A percentile compares a stretch with the other conserved stretches of the same genome.
Evolutionary conservation across 2,329 filamentous ascomycete species (phyloP).

Genomic region (Trichoderma endophyticum): DNA sequence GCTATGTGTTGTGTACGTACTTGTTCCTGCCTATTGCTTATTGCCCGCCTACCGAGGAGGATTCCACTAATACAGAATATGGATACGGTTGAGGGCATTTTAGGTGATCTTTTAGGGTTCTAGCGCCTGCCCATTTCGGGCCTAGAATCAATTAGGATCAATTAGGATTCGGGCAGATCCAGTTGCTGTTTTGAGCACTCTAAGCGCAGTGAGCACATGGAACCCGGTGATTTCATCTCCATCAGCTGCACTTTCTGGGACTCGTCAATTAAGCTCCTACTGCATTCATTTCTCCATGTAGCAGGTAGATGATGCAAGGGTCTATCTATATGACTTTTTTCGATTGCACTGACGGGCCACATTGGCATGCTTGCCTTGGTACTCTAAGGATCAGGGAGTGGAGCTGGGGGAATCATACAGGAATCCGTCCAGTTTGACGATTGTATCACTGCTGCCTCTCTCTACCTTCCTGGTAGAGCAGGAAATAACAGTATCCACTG

Average conservation of each 20-base stretch:
- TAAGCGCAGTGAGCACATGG: neutral
- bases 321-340: neutral
- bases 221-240: neutral
- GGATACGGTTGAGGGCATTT: neutral
- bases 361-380: neutral
- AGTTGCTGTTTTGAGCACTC: neutral
- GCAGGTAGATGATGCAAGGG: neutral
- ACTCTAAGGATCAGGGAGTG: neutral
- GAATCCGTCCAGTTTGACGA: neutral
- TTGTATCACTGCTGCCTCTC: neutral
- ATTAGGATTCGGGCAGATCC: neutral
- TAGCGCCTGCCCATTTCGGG: neutral
- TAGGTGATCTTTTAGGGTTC: neutral
- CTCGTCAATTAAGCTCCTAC: neutral
- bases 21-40: neutral
- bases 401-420: neutral
- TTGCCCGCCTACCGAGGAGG: neutral
- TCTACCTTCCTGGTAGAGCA: neutral
- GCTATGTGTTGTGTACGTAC: neutral
- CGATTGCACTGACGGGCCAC: neutral
- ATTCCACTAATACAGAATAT: neutral
- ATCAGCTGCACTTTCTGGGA: neutral
- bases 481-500: neutral
- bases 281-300: neutral
- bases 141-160: neutral